phyloP scores from a whole-genome alignment of 495 filamentous ascomycete species.

The Penicillium cinerascens region DNA sequence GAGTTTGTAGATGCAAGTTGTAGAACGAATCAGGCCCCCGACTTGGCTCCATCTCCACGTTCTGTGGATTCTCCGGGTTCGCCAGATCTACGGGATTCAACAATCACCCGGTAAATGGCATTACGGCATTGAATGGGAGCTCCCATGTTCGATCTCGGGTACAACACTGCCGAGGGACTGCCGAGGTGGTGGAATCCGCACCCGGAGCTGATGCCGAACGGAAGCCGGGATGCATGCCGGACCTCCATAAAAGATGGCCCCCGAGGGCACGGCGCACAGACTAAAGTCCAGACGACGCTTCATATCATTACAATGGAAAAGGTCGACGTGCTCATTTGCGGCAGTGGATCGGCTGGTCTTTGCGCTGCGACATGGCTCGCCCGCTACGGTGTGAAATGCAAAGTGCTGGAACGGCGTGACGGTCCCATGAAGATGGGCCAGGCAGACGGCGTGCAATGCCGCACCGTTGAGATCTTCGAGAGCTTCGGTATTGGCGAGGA shows the following conservation, averaged over 20 bases:
- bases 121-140: background rate
- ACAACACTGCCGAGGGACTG: background rate
- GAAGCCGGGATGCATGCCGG: constrained; percentile 20
- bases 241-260: constrained; percentile 10
- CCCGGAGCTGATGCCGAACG: constrained; percentile 23
- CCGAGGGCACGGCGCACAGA: constrained; percentile 7
- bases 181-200: background rate
- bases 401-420: constrained; percentile 58
- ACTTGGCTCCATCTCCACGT: background rate
- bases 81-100: background rate
- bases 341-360: constrained; percentile 67
- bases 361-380: constrained; percentile 66
- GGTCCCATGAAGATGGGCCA: constrained; percentile 67
- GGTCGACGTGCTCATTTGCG: constrained; percentile 58
- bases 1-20: background rate
- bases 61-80: background rate
- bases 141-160: background rate
- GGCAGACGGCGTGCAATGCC: constrained; percentile 77
- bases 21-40: background rate
- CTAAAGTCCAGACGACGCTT: background rate
- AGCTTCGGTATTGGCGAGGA: constrained; percentile 70
- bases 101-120: too few relatives aligned
- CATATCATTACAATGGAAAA: constrained; percentile 22
- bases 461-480: constrained; percentile 78
- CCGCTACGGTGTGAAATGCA: constrained; percentile 55